phyloP scores from a whole-genome alignment of 2,329 filamentous ascomycete species.

The Sclerotinia minor region DNA sequence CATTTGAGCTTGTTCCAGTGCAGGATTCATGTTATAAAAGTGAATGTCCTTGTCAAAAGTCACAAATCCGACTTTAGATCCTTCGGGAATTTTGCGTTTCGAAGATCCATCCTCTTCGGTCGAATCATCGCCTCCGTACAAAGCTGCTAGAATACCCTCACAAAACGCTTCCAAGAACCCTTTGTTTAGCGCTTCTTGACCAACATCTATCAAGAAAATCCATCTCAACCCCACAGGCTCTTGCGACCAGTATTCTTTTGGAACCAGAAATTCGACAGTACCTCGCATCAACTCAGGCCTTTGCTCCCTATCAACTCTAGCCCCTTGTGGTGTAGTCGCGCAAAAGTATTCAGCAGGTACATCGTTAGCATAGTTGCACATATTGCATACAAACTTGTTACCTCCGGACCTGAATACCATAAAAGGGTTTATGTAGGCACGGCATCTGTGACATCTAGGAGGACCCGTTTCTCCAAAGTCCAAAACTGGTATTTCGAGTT shows the following conservation, averaged over 20 bases:
- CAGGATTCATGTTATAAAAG: conserved; percentile 89
- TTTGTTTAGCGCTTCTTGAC: conserved; percentile 85
- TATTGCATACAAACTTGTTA: conserved; percentile 96
- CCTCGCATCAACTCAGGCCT: conserved; percentile 86
- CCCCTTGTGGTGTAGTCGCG: conserved; percentile 81
- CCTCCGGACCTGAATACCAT: conserved; percentile 96
- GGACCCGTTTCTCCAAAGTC: conserved; percentile 93
- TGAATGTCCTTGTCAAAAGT: conserved; percentile 97
- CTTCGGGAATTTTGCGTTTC: conserved; percentile 65
- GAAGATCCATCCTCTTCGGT: conserved; percentile 51
- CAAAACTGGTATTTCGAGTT: conserved; percentile 83
- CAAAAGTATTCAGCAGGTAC: conserved; percentile 90
- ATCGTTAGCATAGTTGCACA: conserved; percentile 97
- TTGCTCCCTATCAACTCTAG: conserved; percentile 83
- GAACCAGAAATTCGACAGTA: conserved; percentile 94
- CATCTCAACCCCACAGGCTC: conserved; percentile 84
- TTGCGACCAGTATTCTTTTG: conserved; percentile 98
- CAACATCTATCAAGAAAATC: conserved; percentile 92
- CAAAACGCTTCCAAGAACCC: conserved; percentile 90
- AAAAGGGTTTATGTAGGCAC: conserved; percentile 97
- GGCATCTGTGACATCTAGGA: conserved; percentile 86
- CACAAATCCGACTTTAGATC: conserved; percentile 88
- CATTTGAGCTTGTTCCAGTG: conserved; percentile 89
- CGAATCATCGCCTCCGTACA: conserved; percentile 70
- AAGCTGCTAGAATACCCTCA: conserved; percentile 78